Evolutionary conservation across 1,284 basidiomycete genomes (phyloP).

Genomic region (Fistulinella cinereoalba): DNA sequence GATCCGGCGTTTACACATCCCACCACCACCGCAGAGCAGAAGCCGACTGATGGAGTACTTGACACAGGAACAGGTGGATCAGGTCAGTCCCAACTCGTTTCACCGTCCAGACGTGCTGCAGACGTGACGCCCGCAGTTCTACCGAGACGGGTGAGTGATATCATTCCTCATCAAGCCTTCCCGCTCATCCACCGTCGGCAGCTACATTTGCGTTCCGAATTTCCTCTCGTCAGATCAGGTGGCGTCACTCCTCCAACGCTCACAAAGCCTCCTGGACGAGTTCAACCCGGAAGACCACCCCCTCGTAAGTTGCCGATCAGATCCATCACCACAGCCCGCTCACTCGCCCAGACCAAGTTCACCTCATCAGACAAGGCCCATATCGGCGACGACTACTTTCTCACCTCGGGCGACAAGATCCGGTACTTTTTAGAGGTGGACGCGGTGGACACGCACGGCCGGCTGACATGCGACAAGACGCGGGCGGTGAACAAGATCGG

Average conservation of each 20-base stretch:
- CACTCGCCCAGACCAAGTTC: conserved; percentile 72
- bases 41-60: conserved; percentile 32
- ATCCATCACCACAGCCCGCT: not conserved
- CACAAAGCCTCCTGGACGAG: conserved; percentile 70
- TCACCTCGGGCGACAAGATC: conserved; percentile 90
- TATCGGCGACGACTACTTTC: conserved; percentile 90
- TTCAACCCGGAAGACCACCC: conserved; percentile 83
- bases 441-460: conserved; percentile 61
- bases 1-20: not conserved
- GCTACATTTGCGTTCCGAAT: conserved; percentile 76
- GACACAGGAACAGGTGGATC: conserved; percentile 40
- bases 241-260: conserved; percentile 61
- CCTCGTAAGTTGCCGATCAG: conserved; percentile 56
- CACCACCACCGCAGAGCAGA: not conserved
- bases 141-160: conserved; percentile 24
- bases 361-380: conserved; percentile 76
- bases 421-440: conserved; percentile 87
- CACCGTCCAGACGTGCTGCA: not conserved
- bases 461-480: conserved; percentile 74
- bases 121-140: conserved; percentile 10
- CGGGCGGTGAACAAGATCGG: conserved; percentile 83
- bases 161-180: not conserved
- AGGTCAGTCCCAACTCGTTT: conserved; percentile 28
- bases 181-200: conserved; percentile 26
- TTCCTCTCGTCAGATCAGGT: conserved; percentile 68